Evolutionary conservation across 2,329 filamentous ascomycete genomes (phyloP).

Genomic region (Penicillium sp.): DNA sequence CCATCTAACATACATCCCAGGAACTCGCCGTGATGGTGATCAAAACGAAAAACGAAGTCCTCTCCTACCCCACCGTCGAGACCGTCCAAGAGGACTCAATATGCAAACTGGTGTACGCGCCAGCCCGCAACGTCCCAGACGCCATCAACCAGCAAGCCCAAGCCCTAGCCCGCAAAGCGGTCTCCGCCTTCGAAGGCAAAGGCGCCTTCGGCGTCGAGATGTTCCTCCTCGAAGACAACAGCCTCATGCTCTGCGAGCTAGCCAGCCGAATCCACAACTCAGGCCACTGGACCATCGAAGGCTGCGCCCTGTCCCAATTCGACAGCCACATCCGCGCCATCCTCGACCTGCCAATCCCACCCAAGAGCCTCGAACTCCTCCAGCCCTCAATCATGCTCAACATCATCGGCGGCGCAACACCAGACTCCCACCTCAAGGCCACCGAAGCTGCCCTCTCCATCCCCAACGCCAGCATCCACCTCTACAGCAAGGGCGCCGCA

Average conservation of each 20-base stretch:
- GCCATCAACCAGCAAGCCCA: constrained; percentile 63
- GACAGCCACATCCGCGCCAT: constrained; percentile 86
- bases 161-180: constrained; percentile 71
- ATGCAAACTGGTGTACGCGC: constrained; percentile 87
- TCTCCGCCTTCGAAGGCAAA: constrained; percentile 76
- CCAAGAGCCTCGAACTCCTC: constrained; percentile 44
- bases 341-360: constrained; percentile 63
- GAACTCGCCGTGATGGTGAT: constrained; percentile 95
- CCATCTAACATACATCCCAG: constrained; percentile 21
- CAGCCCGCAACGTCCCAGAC: constrained; percentile 66
- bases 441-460: constrained; percentile 56
- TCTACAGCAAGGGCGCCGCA: constrained; percentile 84
- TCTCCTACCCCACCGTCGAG: constrained; percentile 86
- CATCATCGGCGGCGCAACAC: constrained; percentile 56
- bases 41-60: constrained; percentile 69
- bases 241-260: constrained; percentile 78
- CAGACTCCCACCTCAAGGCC: constrained; percentile 58
- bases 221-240: constrained; percentile 74
- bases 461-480: constrained; percentile 65
- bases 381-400: constrained; percentile 55
- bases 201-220: constrained; percentile 96
- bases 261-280: constrained; percentile 84
- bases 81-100: constrained; percentile 94
- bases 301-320: constrained; percentile 84
- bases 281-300: constrained; percentile 93